phyloP scores from a whole-genome alignment of 805 yeast genomes.

The Spencermartinsiella europaea region DNA sequence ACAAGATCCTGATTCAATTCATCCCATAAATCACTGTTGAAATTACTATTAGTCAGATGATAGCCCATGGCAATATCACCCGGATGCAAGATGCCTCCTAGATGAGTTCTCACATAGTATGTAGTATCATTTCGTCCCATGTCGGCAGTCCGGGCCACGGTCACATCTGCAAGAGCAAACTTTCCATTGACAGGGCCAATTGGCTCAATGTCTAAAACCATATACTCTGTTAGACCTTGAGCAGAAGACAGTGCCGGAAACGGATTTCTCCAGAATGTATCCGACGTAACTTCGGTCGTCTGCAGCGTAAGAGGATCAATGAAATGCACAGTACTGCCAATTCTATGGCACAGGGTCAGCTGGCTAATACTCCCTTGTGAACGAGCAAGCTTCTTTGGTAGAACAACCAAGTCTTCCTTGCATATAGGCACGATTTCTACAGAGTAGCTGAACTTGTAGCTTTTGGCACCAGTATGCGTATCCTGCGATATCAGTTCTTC shows the following conservation, averaged over 20 bases:
- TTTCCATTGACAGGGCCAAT: constrained; percentile 63
- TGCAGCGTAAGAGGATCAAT: constrained; percentile 80
- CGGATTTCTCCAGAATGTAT: constrained; percentile 75
- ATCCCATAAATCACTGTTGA: constrained; percentile 84
- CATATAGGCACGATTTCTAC: constrained; percentile 95
- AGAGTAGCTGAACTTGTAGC: constrained; percentile 86
- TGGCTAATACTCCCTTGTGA: constrained; percentile 78
- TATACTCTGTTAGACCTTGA: constrained; percentile 74
- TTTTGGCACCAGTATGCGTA: constrained; percentile 82
- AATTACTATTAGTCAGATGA: constrained; percentile 76
- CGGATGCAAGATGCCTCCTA: constrained; percentile 92
- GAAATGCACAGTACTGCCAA: constrained; percentile 79
- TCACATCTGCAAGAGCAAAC: constrained; percentile 80
- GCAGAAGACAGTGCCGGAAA: constrained; percentile 67
- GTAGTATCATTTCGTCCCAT: constrained; percentile 81
- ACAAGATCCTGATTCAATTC: constrained; percentile 53
- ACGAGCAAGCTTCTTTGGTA: constrained; percentile 83
- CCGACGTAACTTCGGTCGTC: constrained; percentile 65
- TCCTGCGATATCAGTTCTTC: constrained; percentile 90
- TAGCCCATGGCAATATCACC: constrained; percentile 96
- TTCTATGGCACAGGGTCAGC: constrained; percentile 76
- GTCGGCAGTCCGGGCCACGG: constrained; percentile 85
- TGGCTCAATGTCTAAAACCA: constrained; percentile 83
- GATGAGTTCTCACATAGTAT: constrained; percentile 80
- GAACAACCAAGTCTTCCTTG: constrained; percentile 89